These are phyloP conservation scores for Yamadazyma siamensis DNA, from an alignment of 1,139 yeast species.

Conservation along the genomic window DNA sequence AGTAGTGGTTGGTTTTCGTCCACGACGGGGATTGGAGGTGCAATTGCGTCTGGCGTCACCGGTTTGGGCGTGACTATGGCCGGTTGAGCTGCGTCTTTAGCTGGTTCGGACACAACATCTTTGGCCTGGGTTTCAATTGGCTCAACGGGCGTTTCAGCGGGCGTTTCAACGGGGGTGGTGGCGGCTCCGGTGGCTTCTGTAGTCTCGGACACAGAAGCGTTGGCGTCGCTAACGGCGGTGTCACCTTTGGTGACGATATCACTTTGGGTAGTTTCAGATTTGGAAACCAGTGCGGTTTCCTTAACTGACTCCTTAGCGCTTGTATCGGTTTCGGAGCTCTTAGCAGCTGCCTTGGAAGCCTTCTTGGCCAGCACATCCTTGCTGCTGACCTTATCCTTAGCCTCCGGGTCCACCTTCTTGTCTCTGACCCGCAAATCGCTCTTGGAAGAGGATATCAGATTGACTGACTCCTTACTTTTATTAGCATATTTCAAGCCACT, in stretches of 20 bases:
- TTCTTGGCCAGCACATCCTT: conserved; percentile 1
- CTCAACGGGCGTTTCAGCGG: not conserved
- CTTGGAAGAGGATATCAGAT: conserved; percentile 6
- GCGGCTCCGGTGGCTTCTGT: conserved; percentile 1
- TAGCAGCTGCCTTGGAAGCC: conserved; percentile 1
- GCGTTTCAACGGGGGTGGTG: not conserved
- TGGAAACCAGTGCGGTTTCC: too few species aligned
- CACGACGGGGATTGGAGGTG: conserved; percentile 6
- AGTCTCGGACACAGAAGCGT: too few species aligned
- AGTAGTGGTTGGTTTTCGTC: conserved; percentile 12
- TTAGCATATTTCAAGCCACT: conserved; percentile 14
- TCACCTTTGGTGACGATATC: too few species aligned
- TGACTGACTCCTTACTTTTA: conserved; percentile 12
- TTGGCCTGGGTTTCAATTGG: conserved; percentile 1
- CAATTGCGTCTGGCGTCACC: not conserved
- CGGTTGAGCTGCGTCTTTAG: conserved; percentile 1
- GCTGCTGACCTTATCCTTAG: not conserved
- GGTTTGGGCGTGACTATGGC: too few species aligned
- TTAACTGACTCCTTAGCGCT: too few species aligned
- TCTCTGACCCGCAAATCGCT: conserved; percentile 4
- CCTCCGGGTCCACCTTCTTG: conserved; percentile 3
- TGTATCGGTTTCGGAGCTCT: too few species aligned
- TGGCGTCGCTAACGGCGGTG: too few species aligned
- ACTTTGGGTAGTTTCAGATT: too few species aligned
- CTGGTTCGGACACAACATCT: conserved; percentile 1